Base-by-base conservation (phyloP, 2,329 filamentous ascomycete species). In the Drechslerella dactyloides region DNA sequence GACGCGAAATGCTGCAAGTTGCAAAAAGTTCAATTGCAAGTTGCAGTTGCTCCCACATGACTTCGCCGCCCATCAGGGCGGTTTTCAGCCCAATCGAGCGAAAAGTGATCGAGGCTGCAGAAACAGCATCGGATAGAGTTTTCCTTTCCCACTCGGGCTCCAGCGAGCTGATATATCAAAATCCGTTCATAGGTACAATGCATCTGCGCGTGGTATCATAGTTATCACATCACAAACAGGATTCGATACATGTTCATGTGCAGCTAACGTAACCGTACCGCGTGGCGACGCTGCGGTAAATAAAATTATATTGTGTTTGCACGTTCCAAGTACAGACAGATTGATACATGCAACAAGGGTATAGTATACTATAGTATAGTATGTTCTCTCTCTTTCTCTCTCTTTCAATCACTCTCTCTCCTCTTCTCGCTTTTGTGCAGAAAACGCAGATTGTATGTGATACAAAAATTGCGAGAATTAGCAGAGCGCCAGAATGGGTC, bases 341-440 rank as follows among this genome's bases (percentile, higher is more conserved):
- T 54, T 56, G 63, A 69, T 57, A 69, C 27, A 46, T 42, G 56
- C 57, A 69, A 56, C 44, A 62, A 62, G 64, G 64, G 57, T 69
- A 56, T 69, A n/a, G n/a, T n/a, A n/a, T n/a, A n/a, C n/a, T n/a
- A n/a, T n/a, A n/a, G n/a, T n/a, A n/a, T n/a, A n/a, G n/a, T n/a
- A n/a, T n/a, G n/a, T n/a, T n/a, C 7, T 7, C 35, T 15, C 35
- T 37, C 35, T 15, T 15, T 13, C 15, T 44, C 17, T 44, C 13
- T 44, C 40, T 15, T 13, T 44, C 13, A 3, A 3, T 15, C 40
- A 4, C 40, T 44, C 40, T 3, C 40, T 17, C 17, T 6, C 17
- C 15, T 17, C 17, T 13, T 48, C 8, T 54, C 44, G 37, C 42
- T 24, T 62, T 24, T 23, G 11, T 46, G 30, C 42, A 59, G 19